Evolutionary conservation across 2,329 filamentous ascomycete genomes (phyloP).

Genomic region (Colletotrichum higginsianum): DNA sequence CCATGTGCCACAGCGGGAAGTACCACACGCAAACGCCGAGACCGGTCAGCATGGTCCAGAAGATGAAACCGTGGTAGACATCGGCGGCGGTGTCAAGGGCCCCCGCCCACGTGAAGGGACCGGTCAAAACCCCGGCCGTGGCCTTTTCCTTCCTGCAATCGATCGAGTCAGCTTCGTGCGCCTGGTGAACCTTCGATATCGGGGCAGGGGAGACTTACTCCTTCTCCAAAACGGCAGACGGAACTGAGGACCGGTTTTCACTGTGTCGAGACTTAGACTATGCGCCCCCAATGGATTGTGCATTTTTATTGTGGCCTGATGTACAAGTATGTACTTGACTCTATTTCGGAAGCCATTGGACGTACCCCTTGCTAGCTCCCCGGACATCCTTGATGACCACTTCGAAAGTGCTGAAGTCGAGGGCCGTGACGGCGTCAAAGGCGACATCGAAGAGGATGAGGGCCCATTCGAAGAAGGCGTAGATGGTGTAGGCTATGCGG

Average conservation of each 20-base stretch:
- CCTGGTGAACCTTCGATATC: not conserved
- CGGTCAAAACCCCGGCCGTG: conserved; percentile 77
- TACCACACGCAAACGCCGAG: conserved; percentile 95
- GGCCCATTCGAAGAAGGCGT: conserved; percentile 98
- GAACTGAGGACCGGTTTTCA: conserved; percentile 62
- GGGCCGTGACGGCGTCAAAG: conserved; percentile 93
- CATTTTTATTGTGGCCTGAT: conserved; percentile 50
- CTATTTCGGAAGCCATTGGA: conserved; percentile 95
- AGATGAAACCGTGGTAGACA: conserved; percentile 94
- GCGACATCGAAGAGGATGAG: conserved; percentile 95
- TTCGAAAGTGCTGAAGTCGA: conserved; percentile 93
- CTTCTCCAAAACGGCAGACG: conserved; percentile 74
- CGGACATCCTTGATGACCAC: conserved; percentile 90
- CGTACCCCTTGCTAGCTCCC: conserved; percentile 97
- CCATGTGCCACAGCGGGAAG: conserved; percentile 99
- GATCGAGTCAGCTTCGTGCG: conserved; percentile 7
- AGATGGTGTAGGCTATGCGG: conserved; percentile 88
- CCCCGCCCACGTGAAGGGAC: conserved; percentile 80
- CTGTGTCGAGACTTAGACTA: conserved; percentile 63
- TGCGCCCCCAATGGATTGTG: conserved; percentile 45
- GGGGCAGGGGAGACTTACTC: conserved; percentile 70
- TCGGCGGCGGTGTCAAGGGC: conserved; percentile 87
- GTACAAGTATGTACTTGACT: conserved; percentile 52
- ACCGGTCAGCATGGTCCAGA: conserved; percentile 95
- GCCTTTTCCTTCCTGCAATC: conserved; percentile 79